These are phyloP conservation scores for Cryptomeria japonica DNA, from an alignment of 75 land plant genomes.

Conservation along the genomic window DNA sequence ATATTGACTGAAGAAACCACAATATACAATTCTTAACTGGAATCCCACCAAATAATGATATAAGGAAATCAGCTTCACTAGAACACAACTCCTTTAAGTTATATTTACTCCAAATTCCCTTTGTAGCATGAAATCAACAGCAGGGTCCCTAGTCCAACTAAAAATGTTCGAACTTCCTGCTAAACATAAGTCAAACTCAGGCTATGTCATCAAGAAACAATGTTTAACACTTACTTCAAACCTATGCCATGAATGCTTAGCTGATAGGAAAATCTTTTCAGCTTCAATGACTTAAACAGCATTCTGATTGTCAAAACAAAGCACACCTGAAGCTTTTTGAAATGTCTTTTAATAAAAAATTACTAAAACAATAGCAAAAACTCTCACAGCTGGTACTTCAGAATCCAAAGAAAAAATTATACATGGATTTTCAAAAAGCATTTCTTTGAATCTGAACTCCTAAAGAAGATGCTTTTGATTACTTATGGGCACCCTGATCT, in stretches of 20 bases:
- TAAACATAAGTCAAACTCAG: neutral
- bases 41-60: neutral
- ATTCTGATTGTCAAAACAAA: neutral
- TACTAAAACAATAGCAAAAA: neutral
- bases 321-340: neutral
- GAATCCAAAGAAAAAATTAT: neutral
- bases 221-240: neutral
- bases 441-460: neutral
- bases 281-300: neutral
- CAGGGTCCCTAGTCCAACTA: neutral
- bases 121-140: neutral
- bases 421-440: neutral
- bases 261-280: neutral
- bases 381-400: neutral
- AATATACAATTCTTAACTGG: neutral
- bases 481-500: neutral
- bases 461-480: neutral
- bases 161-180: neutral
- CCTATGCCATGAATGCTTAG: neutral
- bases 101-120: neutral
- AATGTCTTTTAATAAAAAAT: neutral
- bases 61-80: neutral
- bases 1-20: neutral
- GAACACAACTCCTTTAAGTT: neutral
- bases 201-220: neutral